A percentile compares a stretch with the other conserved stretches of the same genome.
Conservation (phyloP, 768 basidiomycete species). For the Termitomyces sp. region DNA sequence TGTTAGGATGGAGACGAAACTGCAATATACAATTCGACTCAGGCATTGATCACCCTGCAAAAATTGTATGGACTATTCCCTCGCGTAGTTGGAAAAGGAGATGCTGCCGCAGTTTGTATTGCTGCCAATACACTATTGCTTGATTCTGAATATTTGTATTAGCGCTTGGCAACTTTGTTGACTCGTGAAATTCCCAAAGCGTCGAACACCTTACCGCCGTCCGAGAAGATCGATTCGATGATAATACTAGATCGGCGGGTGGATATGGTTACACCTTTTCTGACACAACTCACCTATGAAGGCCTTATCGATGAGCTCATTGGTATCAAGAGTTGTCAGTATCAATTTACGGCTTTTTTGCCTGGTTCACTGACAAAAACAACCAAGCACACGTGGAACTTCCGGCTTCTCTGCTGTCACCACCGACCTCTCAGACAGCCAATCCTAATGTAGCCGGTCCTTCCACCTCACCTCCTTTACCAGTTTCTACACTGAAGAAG, state of each 20-base stretch:
- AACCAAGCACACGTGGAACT: constrained; percentile 70
- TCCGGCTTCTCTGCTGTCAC: constrained; percentile 63
- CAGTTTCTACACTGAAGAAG: constrained; percentile 50
- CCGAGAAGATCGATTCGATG: constrained; percentile 73
- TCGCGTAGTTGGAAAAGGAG: constrained; percentile 89
- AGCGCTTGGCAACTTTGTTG: constrained; percentile 77
- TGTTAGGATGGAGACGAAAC: constrained; percentile 89
- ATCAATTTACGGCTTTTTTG: background rate
- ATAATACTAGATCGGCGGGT: constrained; percentile 86
- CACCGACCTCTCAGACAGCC: constrained; percentile 41
- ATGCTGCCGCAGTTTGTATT: constrained; percentile 61
- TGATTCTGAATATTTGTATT: constrained; percentile 2
- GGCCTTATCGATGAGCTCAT: constrained; percentile 92
- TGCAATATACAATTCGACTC: constrained; percentile 80
- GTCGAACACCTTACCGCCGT: constrained; percentile 31
- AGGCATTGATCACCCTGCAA: constrained; percentile 80
- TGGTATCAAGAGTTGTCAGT: constrained; percentile 82
- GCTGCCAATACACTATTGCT: background rate
- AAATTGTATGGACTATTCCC: constrained; percentile 86
- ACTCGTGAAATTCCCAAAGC: constrained; percentile 48
- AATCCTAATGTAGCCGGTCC: constrained; percentile 35
- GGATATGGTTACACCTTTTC: constrained; percentile 93
- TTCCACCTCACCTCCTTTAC: constrained; percentile 27
- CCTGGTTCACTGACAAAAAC: constrained; percentile 5
- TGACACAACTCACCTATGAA: constrained; percentile 95